Evolutionary conservation across 2,329 filamentous ascomycete species (phyloP).

Genomic region (Achaetomium macrosporum): DNA sequence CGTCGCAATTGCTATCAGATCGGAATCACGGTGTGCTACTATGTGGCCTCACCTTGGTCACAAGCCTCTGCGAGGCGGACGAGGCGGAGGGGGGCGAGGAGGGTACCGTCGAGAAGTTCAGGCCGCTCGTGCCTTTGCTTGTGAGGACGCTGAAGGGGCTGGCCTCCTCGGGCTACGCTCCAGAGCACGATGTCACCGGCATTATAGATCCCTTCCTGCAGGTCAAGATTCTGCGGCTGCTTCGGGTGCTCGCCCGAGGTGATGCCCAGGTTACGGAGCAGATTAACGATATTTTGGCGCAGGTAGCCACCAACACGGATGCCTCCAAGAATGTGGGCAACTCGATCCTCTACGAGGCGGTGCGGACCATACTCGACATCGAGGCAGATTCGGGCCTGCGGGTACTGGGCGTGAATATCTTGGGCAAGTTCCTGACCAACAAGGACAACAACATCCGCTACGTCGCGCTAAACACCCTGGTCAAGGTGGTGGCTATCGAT

Average conservation of each 20-base stretch:
- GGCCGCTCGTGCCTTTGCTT: conserved; percentile 73
- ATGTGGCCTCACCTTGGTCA: conserved; percentile 85
- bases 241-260: conserved; percentile 80
- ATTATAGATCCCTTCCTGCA: conserved; percentile 97
- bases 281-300: conserved; percentile 96
- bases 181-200: conserved; percentile 95
- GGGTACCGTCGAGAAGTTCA: conserved; percentile 84
- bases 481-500: conserved; percentile 97
- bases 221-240: conserved; percentile 85
- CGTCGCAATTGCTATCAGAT: conserved; percentile 79
- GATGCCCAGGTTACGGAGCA: conserved; percentile 86
- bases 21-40: conserved; percentile 93
- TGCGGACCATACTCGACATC: conserved; percentile 94
- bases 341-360: conserved; percentile 94
- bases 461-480: conserved; percentile 91
- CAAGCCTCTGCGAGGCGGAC: conserved; percentile 89
- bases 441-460: conserved; percentile 99
- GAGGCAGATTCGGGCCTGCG: conserved; percentile 93
- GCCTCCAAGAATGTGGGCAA: conserved; percentile 98
- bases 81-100: conserved; percentile 88
- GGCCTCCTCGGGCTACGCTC: conserved; percentile 91
- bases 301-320: conserved; percentile 97
- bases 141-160: conserved; percentile 89
- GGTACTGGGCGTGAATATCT: conserved; percentile 93
- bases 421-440: conserved; percentile 97